Conservation (phyloP, 192 early-diverging fungal genomes). For the Umbelopsis sp. region DNA sequence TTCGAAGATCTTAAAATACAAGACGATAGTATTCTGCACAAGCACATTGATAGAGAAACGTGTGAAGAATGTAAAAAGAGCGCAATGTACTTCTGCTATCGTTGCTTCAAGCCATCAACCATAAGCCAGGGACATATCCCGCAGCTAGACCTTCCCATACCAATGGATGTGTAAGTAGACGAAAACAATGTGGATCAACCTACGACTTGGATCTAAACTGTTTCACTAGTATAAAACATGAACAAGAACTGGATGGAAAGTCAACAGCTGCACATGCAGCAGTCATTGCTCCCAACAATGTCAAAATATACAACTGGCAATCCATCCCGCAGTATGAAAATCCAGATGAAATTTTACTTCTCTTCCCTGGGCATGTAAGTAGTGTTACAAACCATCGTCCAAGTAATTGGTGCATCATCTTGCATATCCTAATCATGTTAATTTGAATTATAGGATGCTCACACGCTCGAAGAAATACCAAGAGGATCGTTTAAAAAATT, state of each 20-base stretch:
- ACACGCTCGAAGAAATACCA: conserved; percentile 68
- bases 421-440: neutral
- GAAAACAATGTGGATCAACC: neutral
- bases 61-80: conserved; percentile 68
- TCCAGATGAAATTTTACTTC: conserved; percentile 67
- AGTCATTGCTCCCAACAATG: conserved; percentile 70
- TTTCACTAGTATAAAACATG: conserved; percentile 69
- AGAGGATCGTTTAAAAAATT: conserved; percentile 67
- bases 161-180: conserved; percentile 65
- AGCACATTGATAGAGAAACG: conserved; percentile 36
- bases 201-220: neutral
- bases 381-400: neutral
- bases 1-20: conserved; percentile 20
- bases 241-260: conserved; percentile 78
- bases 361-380: conserved; percentile 85
- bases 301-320: conserved; percentile 60
- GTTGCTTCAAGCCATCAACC: conserved; percentile 61
- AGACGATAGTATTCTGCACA: conserved; percentile 36
- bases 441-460: conserved; percentile 54
- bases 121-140: conserved; percentile 54
- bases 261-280: conserved; percentile 88
- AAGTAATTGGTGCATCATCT: neutral
- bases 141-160: conserved; percentile 66
- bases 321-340: conserved; percentile 59
- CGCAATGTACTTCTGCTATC: conserved; percentile 74